These are phyloP conservation scores for Lachnellula willkommii DNA, from an alignment of 2,329 filamentous ascomycete genomes.

Conservation along the genomic window DNA sequence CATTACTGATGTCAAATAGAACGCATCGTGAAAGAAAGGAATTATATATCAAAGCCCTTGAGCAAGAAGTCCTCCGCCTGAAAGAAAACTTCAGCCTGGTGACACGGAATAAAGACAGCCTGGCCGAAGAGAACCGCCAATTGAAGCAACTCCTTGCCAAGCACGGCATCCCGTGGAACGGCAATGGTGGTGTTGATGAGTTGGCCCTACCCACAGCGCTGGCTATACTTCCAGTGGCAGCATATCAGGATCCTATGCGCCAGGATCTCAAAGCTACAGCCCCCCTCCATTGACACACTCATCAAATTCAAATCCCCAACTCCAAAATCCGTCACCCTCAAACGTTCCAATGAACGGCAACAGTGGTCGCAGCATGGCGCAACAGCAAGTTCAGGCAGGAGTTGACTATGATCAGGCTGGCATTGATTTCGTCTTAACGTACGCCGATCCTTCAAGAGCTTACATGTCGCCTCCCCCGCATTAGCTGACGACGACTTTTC, in stretches of 20 bases:
- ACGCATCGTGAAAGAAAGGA: constrained; percentile 97
- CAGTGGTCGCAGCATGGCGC: constrained; percentile 21
- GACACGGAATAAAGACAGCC: constrained; percentile 68
- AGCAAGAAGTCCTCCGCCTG: constrained; percentile 82
- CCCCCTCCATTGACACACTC: constrained; percentile 19
- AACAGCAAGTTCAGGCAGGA: constrained; percentile 32
- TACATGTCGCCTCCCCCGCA: constrained; percentile 61
- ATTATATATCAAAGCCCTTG: constrained; percentile 87
- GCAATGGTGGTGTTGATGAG: constrained; percentile 29
- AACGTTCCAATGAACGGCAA: not conserved
- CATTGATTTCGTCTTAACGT: constrained; percentile 89
- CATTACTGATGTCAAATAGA: constrained; percentile 42
- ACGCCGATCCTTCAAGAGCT: constrained; percentile 59
- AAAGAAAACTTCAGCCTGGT: constrained; percentile 77
- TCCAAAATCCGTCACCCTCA: constrained; percentile 1
- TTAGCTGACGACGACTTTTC: constrained; percentile 40
- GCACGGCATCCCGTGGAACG: constrained; percentile 42
- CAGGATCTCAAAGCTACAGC: constrained; percentile 35
- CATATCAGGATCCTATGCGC: constrained; percentile 57
- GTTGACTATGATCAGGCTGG: constrained; percentile 76
- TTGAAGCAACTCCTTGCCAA: constrained; percentile 55
- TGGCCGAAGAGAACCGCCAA: constrained; percentile 73
- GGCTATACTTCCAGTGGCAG: constrained; percentile 51
- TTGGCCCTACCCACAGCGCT: constrained; percentile 39
- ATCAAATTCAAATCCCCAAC: constrained; percentile 15